phyloP scores from a whole-genome alignment of 2,329 filamentous ascomycete genomes.

The Lasiodiplodia sp. region DNA sequence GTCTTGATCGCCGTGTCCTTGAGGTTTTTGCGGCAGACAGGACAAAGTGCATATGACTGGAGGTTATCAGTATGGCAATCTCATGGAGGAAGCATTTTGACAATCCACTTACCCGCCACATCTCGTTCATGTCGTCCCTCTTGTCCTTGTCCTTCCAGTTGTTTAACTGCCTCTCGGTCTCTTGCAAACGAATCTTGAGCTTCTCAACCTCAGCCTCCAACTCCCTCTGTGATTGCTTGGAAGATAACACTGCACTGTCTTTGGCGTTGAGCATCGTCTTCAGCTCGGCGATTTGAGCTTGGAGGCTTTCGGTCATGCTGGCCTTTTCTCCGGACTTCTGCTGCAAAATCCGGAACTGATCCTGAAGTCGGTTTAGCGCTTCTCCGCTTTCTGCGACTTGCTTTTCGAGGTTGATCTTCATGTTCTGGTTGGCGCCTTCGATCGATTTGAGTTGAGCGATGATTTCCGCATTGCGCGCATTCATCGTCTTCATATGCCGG shows the following conservation, averaged over 20 bases:
- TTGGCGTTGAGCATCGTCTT: constrained; percentile 77
- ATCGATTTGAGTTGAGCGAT: constrained; percentile 92
- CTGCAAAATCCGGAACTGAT: constrained; percentile 79
- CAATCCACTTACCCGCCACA: constrained; percentile 58
- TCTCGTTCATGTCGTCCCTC: constrained; percentile 30
- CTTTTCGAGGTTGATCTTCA: constrained; percentile 88
- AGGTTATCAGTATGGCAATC: background rate
- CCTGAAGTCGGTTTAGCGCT: constrained; percentile 72
- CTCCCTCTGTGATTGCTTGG: constrained; percentile 67
- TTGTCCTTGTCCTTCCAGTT: constrained; percentile 77
- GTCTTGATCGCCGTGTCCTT: constrained; percentile 94
- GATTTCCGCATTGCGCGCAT: constrained; percentile 89
- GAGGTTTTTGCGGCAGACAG: constrained; percentile 90
- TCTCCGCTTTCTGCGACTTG: constrained; percentile 85
- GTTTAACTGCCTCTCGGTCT: constrained; percentile 82
- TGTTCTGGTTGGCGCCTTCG: constrained; percentile 76
- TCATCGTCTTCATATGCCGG: constrained; percentile 79
- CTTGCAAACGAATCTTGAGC: constrained; percentile 77
- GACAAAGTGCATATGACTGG: constrained; percentile 68
- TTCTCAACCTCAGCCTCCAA: constrained; percentile 78
- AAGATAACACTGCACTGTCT: constrained; percentile 71
- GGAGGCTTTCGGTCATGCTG: constrained; percentile 74
- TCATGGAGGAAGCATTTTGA: background rate
- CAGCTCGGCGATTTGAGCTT: constrained; percentile 78
- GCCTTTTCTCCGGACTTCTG: constrained; percentile 72